Base-by-base conservation (phyloP, 2,329 filamentous ascomycete genomes). In the Neofusicoccum ribis region DNA sequence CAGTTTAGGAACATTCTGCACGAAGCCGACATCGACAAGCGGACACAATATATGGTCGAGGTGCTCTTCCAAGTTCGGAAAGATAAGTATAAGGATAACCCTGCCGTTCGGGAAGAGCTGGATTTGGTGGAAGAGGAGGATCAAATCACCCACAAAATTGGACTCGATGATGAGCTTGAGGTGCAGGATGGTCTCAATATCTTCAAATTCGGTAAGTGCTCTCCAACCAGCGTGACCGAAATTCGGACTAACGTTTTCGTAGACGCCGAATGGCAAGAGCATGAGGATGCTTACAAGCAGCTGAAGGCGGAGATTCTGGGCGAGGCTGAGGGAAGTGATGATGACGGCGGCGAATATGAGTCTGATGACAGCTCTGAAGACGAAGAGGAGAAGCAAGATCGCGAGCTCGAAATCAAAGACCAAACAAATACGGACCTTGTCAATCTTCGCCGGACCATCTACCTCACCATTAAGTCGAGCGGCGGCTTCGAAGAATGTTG, bases 31-130 rank as follows among this genome's bases (percentile, higher is more conserved):
- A 97, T 99, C 76, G 94, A 98, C 75, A 97, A 97, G 83, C 87
- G 95, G 69, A 93, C 94, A n/a, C 95, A 99, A 80, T 99, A 98
- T 79, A 97, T 97, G 91, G 94, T 99, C 65, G 95, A 99, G 77
- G 95, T 98, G 5, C 81, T 99, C 49, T 99, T 99, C 77, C 93
- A 99, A 80, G 90, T 97, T 64, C 88, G 95, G 68, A 97, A 97
- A 79, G 94, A 98, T 79, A 91, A 91, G 72, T 99, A 96, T 83
- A 97, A 97, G 81, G 93, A 98, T 72, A 93, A 98, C 72, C 92
- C 90, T 17, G 89, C 93, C 0, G 83, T 98, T 71, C 93, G 89
- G 77, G 93, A 97, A 74, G 95, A 99, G 76, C 82, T 99, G 65
- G 95, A 99, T 78, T 79, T 99, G 51, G 92, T 99, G 8, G 94